Base-by-base conservation (phyloP, 2,329 filamentous ascomycete species). In the Helotiales sp. region DNA sequence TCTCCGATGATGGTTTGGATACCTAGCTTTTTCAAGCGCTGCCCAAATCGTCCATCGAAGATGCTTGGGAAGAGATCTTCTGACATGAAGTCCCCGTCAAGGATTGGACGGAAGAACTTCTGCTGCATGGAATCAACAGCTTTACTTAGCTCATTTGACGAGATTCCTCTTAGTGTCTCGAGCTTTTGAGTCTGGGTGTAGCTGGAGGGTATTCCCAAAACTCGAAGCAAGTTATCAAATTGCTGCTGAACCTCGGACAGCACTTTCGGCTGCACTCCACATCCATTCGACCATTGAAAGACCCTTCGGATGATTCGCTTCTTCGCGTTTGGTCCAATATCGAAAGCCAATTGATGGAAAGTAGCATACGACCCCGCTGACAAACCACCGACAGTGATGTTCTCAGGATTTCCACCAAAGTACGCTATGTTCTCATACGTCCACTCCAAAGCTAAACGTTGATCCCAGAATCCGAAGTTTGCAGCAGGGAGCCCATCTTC, bases 371-470 rank as follows among this genome's bases (percentile, higher is more conserved):
- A 73, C 1, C 77, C 77, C 3, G 77, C 77, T 40, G 74, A 77
- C 1, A 75, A 69, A 5, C 74, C 77, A 12, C 72, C 73, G 1
- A 78, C 71, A 0, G 76, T 79, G 50, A 81, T 74, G 48, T 77
- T 75, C 17, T 65, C 58, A 0, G 73, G 59, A 58, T 81, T 74
- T 1, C 79, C 80, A 6, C 75, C 75, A 55, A 59, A 62, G 22
- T 40, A 31, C 4, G 67, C 61, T 50, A 82, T 78, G 58, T 82
- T 75, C 3, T 74, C 67, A 34, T 78, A 72, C 0, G 80, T 74
- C 81, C 81, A 84, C 65, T 81, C 73, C 4, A 81, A 66, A 1
- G 79, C 79, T 12, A 77, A 68, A 1, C 76, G 70, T 61, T 82
- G 79, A 57, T 84, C 81, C 64, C 74, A 76, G 1, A 78, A 69